These are phyloP conservation scores for Triticum dicoccoides DNA, from an alignment of 176 grass and related monocot genomes.

Conservation along the genomic window DNA sequence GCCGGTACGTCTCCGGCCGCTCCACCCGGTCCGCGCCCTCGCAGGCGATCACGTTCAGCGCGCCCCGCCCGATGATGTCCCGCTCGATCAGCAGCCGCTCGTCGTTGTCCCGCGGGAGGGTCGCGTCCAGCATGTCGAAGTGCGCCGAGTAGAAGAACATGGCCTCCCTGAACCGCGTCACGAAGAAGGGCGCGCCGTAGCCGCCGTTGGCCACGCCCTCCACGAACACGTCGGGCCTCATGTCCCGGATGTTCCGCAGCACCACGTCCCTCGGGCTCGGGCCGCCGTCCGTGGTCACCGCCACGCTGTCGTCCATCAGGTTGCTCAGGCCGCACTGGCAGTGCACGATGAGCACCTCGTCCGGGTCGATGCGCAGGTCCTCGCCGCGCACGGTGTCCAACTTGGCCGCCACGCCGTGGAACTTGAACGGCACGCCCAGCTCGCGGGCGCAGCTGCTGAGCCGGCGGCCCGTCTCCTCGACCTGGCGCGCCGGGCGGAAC, in stretches of 20 bases:
- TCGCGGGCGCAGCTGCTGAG: constrained; percentile 20
- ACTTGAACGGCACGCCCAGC: constrained; percentile 38
- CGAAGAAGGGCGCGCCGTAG: constrained; percentile 21
- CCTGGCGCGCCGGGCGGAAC: constrained; percentile 41
- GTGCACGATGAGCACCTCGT: constrained; percentile 28
- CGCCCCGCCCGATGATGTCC: not conserved
- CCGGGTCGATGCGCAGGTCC: constrained; percentile 26
- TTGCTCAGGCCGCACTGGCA: not conserved
- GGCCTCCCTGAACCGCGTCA: constrained; percentile 42
- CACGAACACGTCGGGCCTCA: constrained; percentile 23
- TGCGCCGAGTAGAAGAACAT: constrained; percentile 24
- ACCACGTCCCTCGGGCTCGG: constrained; percentile 22
- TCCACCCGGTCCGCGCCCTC: constrained; percentile 43
- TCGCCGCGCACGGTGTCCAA: not conserved
- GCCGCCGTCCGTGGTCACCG: not conserved
- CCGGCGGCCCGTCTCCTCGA: constrained; percentile 43
- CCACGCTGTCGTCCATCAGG: constrained; percentile 6
- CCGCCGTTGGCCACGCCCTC: constrained; percentile 10
- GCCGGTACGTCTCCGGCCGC: constrained; percentile 42
- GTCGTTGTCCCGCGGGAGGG: constrained; percentile 22
- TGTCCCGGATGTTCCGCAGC: constrained; percentile 10
- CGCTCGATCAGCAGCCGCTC: constrained; percentile 34
- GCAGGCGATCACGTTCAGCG: constrained; percentile 40
- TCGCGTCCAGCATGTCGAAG: constrained; percentile 33
- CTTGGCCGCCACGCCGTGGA: not conserved